Evolutionary conservation across 176 grass and related monocot genomes (phyloP), one percentile per base, ranked within the genome.

Genomic region (Neostapfia colusana): DNA sequence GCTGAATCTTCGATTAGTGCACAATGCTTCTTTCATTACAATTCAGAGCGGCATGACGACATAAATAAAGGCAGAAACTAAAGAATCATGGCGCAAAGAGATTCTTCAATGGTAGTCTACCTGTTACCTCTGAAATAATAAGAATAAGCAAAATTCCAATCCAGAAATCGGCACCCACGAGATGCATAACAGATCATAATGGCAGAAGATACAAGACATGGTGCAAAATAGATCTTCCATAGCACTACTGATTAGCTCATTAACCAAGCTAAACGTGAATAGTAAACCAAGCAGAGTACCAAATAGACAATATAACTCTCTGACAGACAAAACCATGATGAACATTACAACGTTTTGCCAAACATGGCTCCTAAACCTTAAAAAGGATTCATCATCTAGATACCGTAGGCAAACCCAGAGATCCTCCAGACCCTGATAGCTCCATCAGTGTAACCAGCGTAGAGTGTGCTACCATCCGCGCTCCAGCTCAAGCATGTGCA

Each of bases 401-500:
- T 42, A 23, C 55, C 67, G 11, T 85, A 85, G 26, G 58, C 15
- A 3, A 74, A 85, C 4, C 39, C 48, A 77, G 72, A 73, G 24
- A 93, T 81, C 73, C 87, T 90, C 50, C 82, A 90, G 23, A 90
- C 78, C 81, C 72, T 90, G 75, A 93, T 93, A 69, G 87, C 76
- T 73, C 85, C 88, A 49, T 90, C 87, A 0, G 87, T 88, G 74
- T 85, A 93, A 41, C 81, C 81, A 23, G 85, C 67, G 48, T 79
- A 88, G 10, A 90, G 77, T 4, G 84, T 90, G 67, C 78, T 90
- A 46, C 84, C 88, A 4, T 90, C 88, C 0, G 83, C 70, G 34
- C 88, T 90, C 91, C 91, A 93, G 85, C 81, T 89, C 85, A 93
- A 82, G 63, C 88, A 88, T 63, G 91, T 69, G 81, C 91, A 90